These are phyloP conservation scores for Kentomonas sorsogonicus DNA, from an alignment of 208 protist genomes.

Conservation along the genomic window DNA sequence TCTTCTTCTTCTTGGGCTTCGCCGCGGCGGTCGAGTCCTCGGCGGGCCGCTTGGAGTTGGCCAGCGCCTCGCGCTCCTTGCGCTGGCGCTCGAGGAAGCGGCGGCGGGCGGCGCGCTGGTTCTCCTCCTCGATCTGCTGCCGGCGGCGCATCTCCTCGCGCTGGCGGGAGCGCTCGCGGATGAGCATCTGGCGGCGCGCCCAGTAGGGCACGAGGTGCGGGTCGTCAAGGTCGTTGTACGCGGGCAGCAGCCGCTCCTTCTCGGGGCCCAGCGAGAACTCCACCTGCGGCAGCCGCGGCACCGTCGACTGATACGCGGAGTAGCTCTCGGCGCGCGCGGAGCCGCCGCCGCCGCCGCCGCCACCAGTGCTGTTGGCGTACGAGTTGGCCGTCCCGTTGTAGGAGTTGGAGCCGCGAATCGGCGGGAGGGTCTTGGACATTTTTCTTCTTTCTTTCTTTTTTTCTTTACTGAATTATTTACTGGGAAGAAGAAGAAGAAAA, in stretches of 20 bases:
- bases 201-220: conserved; percentile 73
- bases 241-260: conserved; percentile 55
- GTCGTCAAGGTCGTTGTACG: conserved; percentile 83
- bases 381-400: conserved; percentile 1
- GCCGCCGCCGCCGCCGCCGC: conserved; percentile 12
- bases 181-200: conserved; percentile 58
- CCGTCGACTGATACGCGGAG: conserved; percentile 6
- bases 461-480: conserved; percentile 5
- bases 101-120: conserved; percentile 27
- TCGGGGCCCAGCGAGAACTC: conserved; percentile 72
- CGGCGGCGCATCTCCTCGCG: conserved; percentile 38
- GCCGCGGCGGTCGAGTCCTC: background rate
- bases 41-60: conserved; percentile 32
- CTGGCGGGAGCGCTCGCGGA: conserved; percentile 34
- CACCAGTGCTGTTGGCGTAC: conserved; percentile 8
- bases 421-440: conserved; percentile 45
- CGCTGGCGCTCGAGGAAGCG: conserved; percentile 64
- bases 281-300: conserved; percentile 37
- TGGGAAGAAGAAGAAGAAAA: conserved; percentile 2
- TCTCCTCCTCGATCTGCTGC: conserved; percentile 35
- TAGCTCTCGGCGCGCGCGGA: conserved; percentile 6
- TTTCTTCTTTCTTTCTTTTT: conserved; percentile 8
- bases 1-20: conserved; percentile 18
- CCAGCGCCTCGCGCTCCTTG: conserved; percentile 48
- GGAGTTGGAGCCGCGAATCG: conserved; percentile 14